Conservation (phyloP, 148 eudicot species). For the Polygonum aviculare region DNA sequence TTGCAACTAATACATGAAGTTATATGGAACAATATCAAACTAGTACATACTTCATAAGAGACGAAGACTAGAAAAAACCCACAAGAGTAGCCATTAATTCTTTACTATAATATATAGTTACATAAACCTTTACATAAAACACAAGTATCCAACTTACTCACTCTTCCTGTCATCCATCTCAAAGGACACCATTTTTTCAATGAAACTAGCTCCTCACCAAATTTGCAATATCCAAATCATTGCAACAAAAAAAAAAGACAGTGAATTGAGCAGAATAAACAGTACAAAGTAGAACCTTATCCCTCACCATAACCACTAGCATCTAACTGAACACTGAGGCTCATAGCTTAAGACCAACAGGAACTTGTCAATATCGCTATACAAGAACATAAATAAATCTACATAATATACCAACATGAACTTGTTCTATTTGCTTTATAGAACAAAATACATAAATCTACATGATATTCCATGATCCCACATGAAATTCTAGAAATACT, state of each 20-base stretch:
- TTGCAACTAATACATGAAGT: neutral
- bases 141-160: conserved; percentile 18
- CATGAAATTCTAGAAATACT: no score
- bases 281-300: neutral
- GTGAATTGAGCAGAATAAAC: neutral
- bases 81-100: no score
- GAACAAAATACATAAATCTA: no score
- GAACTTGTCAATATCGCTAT: neutral
- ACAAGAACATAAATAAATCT: neutral
- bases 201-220: neutral
- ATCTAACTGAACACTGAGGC: neutral
- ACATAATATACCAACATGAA: no score
- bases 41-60: neutral
- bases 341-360: neutral
- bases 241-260: neutral
- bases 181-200: conserved; percentile 38
- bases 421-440: no score
- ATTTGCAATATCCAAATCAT: neutral
- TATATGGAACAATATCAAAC: conserved; percentile 1
- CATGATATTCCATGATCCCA: no score
- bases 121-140: neutral
- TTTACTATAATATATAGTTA: neutral
- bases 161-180: conserved; percentile 64
- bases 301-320: neutral
- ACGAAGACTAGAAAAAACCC: neutral